Evolutionary conservation across 495 filamentous ascomycete species (phyloP).

Genomic region (Oleoguttula mirabilis): DNA sequence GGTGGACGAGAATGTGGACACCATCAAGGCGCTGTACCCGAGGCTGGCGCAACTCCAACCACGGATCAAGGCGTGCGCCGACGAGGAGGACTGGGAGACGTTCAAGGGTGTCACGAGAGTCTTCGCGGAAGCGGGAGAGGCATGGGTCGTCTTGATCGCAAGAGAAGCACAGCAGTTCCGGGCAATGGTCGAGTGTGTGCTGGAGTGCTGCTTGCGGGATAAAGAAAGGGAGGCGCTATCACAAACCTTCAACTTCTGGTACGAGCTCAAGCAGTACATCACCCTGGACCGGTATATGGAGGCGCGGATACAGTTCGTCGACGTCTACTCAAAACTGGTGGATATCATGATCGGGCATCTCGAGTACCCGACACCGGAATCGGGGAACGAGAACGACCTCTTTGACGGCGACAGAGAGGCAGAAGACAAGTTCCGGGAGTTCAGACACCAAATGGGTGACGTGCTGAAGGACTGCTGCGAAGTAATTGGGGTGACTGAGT

Average conservation of each 20-base stretch:
- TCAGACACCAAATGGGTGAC: slow-evolving; percentile 93
- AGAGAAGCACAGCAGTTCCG: slow-evolving; percentile 70
- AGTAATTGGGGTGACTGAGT: slow-evolving; percentile 84
- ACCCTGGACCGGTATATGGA: slow-evolving; percentile 80
- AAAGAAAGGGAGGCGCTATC: slow-evolving; percentile 79
- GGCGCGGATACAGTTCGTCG: slow-evolving; percentile 58
- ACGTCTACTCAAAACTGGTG: slow-evolving; percentile 75
- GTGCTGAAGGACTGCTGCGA: slow-evolving; percentile 95
- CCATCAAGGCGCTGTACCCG: slow-evolving; percentile 78
- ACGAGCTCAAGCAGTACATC: slow-evolving; percentile 93
- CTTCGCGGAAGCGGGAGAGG: slow-evolving; percentile 86
- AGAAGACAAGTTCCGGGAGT: slow-evolving; percentile 95
- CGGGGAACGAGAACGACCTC: slow-evolving; percentile 57
- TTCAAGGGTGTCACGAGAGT: slow-evolving; percentile 81
- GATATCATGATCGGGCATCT: slow-evolving; percentile 89
- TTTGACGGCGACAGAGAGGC: slow-evolving; percentile 93
- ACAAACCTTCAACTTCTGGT: slow-evolving; percentile 94
- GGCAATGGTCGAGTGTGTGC: slow-evolving; percentile 73
- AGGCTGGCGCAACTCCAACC: slow-evolving; percentile 65
- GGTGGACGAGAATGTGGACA: slow-evolving; percentile 70
- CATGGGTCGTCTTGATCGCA: slow-evolving; percentile 84
- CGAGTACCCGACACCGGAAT: slow-evolving; percentile 71
- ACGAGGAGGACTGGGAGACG: slow-evolving; percentile 71
- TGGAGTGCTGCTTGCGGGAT: slow-evolving; percentile 81
- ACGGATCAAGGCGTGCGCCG: slow-evolving; percentile 61